These are phyloP conservation scores for Gyrodon lividus DNA, from an alignment of 768 basidiomycete species.

Conservation along the genomic window DNA sequence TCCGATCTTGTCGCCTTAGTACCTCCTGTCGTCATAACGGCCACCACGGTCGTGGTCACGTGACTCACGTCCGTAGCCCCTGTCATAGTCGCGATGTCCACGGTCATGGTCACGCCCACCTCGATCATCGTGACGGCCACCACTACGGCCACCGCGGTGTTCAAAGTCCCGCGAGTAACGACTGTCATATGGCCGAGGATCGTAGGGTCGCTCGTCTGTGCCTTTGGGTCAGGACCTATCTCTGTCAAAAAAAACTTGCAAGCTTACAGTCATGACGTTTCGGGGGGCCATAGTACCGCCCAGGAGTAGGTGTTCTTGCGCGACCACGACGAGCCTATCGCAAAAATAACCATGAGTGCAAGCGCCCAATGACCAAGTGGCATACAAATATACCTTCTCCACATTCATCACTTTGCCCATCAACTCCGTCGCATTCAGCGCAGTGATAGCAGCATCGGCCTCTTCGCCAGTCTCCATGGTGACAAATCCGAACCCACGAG, in stretches of 20 bases:
- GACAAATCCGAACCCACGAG: constrained; percentile 87
- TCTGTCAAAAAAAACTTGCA: not conserved
- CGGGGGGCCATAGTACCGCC: constrained; percentile 91
- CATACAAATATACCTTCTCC: constrained; percentile 62
- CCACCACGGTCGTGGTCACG: constrained; percentile 40
- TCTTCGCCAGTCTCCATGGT: constrained; percentile 83
- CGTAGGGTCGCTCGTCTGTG: constrained; percentile 81
- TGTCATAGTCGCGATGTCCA: constrained; percentile 34
- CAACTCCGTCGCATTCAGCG: constrained; percentile 78
- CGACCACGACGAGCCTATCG: constrained; percentile 82
- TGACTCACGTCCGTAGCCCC: constrained; percentile 29
- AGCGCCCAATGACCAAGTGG: not conserved
- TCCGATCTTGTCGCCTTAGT: constrained; percentile 26
- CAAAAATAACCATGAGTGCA: constrained; percentile 5
- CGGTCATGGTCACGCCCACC: constrained; percentile 39
- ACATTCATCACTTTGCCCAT: constrained; percentile 87
- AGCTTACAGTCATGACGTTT: constrained; percentile 68
- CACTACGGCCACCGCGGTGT: constrained; percentile 45
- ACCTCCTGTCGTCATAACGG: constrained; percentile 44
- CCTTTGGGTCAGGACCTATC: not conserved
- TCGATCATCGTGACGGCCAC: constrained; percentile 43
- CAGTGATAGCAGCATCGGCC: constrained; percentile 87
- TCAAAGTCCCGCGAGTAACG: constrained; percentile 75
- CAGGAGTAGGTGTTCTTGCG: constrained; percentile 90
- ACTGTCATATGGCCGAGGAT: constrained; percentile 88